These are phyloP conservation scores for Anisodus acutangulus DNA, from an alignment of 257 asterid species.

Conservation along the genomic window DNA sequence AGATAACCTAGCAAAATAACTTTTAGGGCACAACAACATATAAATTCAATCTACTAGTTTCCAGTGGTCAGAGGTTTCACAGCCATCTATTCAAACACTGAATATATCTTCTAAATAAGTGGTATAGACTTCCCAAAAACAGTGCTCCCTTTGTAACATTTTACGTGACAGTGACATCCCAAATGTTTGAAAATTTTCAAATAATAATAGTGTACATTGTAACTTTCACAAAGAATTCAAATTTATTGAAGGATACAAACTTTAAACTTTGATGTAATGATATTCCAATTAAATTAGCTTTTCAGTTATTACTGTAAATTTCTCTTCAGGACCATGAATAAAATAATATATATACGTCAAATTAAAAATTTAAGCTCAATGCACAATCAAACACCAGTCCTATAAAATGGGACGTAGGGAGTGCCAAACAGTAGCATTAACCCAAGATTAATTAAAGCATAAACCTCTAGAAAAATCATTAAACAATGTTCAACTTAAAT, in stretches of 20 bases:
- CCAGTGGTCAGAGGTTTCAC: not conserved
- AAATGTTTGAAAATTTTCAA: not conserved
- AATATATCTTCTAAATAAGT: not conserved
- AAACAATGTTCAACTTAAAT: not conserved
- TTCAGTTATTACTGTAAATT: not conserved
- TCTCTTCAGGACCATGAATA: not conserved
- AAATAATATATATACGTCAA: not conserved
- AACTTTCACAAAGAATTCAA: not conserved
- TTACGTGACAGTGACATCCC: not conserved
- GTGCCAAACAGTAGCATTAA: not conserved
- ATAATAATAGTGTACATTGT: not conserved
- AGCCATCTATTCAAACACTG: not conserved
- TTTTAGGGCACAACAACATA: not conserved
- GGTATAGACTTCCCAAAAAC: not conserved
- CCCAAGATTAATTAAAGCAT: not conserved
- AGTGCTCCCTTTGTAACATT: not conserved
- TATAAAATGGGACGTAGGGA: too few relatives aligned
- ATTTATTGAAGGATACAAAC: not conserved
- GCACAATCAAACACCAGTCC: not conserved
- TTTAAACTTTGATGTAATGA: not conserved
- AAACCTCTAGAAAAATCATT: not conserved
- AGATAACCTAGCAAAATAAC: constrained; percentile 4
- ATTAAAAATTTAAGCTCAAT: not conserved
- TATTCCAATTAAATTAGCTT: not conserved
- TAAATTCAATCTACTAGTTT: not conserved